Percentiles rank a stretch among this genome's conserved stretches.
Evolutionary conservation across 148 eudicot genomes (phyloP).

Genomic region (Rhododendron ferrugineum): DNA sequence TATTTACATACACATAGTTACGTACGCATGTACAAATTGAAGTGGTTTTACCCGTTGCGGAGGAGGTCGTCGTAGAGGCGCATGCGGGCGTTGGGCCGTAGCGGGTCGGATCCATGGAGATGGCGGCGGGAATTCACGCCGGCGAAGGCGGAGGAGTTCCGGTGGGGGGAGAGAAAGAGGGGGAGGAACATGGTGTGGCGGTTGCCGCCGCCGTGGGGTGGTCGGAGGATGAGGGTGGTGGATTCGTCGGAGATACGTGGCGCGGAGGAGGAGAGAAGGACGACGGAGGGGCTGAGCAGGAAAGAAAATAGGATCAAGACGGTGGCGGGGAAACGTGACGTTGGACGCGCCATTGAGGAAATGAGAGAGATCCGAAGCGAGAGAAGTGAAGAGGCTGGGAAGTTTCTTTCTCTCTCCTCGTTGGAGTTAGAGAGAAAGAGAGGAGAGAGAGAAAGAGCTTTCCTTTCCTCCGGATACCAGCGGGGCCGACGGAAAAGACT

Average conservation of each 20-base stretch:
- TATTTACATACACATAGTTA: not conserved
- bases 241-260: constrained; percentile 6
- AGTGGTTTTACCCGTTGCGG: constrained; percentile 51
- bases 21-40: not conserved
- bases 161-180: constrained; percentile 34
- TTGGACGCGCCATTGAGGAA: constrained; percentile 16
- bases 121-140: constrained; percentile 37
- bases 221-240: constrained; percentile 15
- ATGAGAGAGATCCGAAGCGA: not conserved
- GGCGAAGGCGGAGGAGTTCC: constrained; percentile 11
- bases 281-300: constrained; percentile 1
- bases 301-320: not conserved
- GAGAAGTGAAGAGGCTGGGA: not conserved
- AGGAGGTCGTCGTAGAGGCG: constrained; percentile 82
- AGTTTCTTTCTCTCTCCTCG: not conserved
- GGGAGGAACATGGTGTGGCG: constrained; percentile 49
- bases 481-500: not conserved
- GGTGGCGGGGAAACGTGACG: constrained; percentile 29
- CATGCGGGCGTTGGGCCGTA: constrained; percentile 62
- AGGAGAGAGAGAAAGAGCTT: not conserved
- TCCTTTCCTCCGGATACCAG: not conserved
- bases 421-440: not conserved
- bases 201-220: constrained; percentile 13
- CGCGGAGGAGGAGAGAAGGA: constrained; percentile 20
- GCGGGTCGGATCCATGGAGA: constrained; percentile 37